A percentile compares a stretch with the other conserved stretches of the same genome.
These are phyloP conservation scores for Saitozyma sp. DNA, from an alignment of 768 basidiomycete species.

Conservation along the genomic window DNA sequence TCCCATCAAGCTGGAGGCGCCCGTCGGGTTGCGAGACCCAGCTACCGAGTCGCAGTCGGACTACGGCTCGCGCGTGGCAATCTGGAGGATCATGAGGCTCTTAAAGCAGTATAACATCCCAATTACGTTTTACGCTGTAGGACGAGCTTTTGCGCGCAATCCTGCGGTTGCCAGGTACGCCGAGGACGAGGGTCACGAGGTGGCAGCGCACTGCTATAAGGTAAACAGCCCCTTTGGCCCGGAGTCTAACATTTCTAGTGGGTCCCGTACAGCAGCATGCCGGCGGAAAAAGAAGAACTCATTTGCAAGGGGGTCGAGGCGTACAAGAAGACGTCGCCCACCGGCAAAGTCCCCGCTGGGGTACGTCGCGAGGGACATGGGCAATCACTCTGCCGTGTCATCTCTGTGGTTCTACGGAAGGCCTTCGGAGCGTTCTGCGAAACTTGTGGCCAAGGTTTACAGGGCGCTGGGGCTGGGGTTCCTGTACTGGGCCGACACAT, in stretches of 20 bases:
- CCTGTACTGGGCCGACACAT: conserved; percentile 33
- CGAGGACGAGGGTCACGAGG: conserved; percentile 39
- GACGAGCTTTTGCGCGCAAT: conserved; percentile 39
- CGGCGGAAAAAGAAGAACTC: conserved; percentile 34
- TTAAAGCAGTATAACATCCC: conserved; percentile 43
- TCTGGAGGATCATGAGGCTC: conserved; percentile 43
- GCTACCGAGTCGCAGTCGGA: conserved; percentile 37
- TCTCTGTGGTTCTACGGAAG: conserved; percentile 29
- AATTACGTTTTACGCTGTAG: conserved; percentile 48
- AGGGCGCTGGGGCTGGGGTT: conserved; percentile 37
- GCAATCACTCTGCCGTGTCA: not conserved
- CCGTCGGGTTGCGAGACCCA: conserved; percentile 24
- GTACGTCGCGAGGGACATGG: conserved; percentile 3
- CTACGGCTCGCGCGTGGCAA: conserved; percentile 42
- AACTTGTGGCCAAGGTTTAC: conserved; percentile 42
- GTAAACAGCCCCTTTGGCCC: conserved; percentile 5
- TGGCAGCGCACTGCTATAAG: conserved; percentile 32
- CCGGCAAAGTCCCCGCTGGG: conserved; percentile 31
- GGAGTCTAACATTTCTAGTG: conserved; percentile 26
- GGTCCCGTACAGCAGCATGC: conserved; percentile 21
- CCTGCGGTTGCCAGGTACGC: conserved; percentile 27
- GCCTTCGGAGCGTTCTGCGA: conserved; percentile 22
- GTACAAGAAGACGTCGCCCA: conserved; percentile 28
- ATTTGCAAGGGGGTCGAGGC: conserved; percentile 32
- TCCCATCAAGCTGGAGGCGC: conserved; percentile 10